Base-by-base conservation (phyloP, 2,329 filamentous ascomycete genomes). In the Graphiopsis chlorocephala region DNA sequence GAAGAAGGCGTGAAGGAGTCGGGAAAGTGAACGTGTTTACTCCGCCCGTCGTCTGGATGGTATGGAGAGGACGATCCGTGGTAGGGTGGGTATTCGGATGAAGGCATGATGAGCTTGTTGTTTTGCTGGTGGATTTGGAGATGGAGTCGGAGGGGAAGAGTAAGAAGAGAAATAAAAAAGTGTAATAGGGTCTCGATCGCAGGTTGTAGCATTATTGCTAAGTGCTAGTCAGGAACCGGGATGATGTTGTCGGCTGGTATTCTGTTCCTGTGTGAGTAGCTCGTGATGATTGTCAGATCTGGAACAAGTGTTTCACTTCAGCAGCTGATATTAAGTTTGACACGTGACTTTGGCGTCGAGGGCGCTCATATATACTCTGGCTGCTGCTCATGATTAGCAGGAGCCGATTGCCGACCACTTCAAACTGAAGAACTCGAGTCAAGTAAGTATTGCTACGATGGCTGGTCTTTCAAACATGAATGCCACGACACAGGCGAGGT, bases 1-100 rank as follows among this genome's bases (percentile, higher is more conserved):
- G 69, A 61, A 1, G 69, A 72, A 14, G 73, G 73, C 26, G 66
- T 53, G 64, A 68, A 71, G 26, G 69, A 67, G 48, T 74, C 72
- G 25, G 64, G 61, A 62, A 74, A 74, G 63, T 68, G 71, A 31
- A 73, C 68, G 28, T 68, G 69, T 48, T 33, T 56, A 11, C 20
- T 45, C 10, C 25, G 42, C 8, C 23, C 23, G 10, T 42, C 29
- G 15, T 48, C 58, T 14, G 25, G 58, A 23, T 25, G 33, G 29
- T 33, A 31, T 17, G 42, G 42, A 35, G 42, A 59, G 10, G 38
- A 35, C 2, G 55, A 31, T 23, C 53, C 53, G n/a, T 31, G 29
- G 42, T 58, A 59, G 12, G 62, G 62, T 12, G 62, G 62, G 17
- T 64, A 64, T 38, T 59, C 55, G 7, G 62, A 64, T 15, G 38